Base-by-base conservation (phyloP, 106 monocot species). In the Agapanthus africanus region DNA sequence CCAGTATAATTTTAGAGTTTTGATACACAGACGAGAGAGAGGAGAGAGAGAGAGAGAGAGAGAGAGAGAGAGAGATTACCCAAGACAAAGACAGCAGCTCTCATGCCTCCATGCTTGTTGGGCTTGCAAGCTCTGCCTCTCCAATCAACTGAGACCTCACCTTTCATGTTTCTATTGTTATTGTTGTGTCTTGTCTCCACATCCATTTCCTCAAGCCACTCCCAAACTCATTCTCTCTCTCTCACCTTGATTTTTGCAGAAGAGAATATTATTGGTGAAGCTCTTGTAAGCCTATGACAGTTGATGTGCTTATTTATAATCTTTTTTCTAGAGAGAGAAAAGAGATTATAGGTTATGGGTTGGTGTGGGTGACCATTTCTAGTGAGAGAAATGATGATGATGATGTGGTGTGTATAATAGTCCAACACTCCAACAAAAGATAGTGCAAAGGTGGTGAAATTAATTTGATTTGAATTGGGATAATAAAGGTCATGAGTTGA, bases 61-160 rank as follows among this genome's bases (percentile, higher is more conserved):
- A 46, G 51, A 62, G 30, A 64, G 60, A 68, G 22, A 69, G 39
- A 44, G 63, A 68, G 37, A 83, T 40, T 67, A 88, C 90, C 90
- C 75, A 90, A 68, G 0, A 90, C 85, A 71, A 83, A 90, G 67
- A 73, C 61, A 67, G 90, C 85, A 73, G 90, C 85, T 69, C 71
- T 80, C 85, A 80, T 90, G 54, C 85, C 90, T 37, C 90, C 90
- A 81, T 90, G 90, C 70, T 83, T 85, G 39, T 65, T 79, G 18
- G 80, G 59, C n/a, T 73, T 76, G 76, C 85, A 86, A 21, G 85
- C 50, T 74, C 71, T 90, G 13, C 85, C 90, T 49, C 80, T 90
- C 90, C 90, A 90, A 77, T 90, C 85, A 76, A 90, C 70, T 31
- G 80, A 80, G 60, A 80, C 76, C 54, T 90, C 85, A 38, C 63